Percentiles rank a stretch among this genome's conserved stretches.
Conservation (phyloP, 768 basidiomycete genomes). For the Rhizopogon vinicolor region DNA sequence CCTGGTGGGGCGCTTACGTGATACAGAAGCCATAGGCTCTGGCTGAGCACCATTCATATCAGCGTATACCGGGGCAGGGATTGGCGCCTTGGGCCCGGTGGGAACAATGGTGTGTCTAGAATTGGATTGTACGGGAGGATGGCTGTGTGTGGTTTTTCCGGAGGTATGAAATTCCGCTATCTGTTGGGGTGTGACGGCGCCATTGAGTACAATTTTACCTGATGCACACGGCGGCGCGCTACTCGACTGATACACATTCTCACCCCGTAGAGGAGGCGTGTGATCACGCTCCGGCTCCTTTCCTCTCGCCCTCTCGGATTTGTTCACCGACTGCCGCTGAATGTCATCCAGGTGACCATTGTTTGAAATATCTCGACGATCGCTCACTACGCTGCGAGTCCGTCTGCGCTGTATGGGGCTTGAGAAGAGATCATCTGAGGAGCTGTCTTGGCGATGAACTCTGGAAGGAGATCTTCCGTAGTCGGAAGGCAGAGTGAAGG, state of each 20-base stretch:
- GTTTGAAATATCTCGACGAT: neutral
- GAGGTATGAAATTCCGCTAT: neutral
- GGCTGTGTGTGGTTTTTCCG: no score
- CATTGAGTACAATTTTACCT: no score
- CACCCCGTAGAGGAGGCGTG: neutral
- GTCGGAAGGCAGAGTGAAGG: neutral
- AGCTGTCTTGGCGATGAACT: neutral
- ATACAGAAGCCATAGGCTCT: conserved; percentile 13
- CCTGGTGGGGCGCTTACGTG: conserved; percentile 16
- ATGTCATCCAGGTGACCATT: neutral
- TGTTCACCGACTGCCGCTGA: neutral
- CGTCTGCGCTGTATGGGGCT: neutral
- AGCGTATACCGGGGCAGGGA: neutral
- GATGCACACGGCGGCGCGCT: neutral
- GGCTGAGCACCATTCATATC: conserved; percentile 3
- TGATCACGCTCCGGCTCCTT: neutral
- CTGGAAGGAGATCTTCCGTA: conserved; percentile 1
- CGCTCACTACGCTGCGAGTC: neutral
- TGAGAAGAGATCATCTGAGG: conserved; percentile 6
- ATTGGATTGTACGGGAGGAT: neutral
- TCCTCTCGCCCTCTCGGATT: neutral
- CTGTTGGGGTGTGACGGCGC: neutral
- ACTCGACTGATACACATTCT: neutral
- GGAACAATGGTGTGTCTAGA: neutral
- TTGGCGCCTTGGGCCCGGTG: neutral